Base-by-base conservation (phyloP, 306 rosid genomes). In the Acmispon strigosus region DNA sequence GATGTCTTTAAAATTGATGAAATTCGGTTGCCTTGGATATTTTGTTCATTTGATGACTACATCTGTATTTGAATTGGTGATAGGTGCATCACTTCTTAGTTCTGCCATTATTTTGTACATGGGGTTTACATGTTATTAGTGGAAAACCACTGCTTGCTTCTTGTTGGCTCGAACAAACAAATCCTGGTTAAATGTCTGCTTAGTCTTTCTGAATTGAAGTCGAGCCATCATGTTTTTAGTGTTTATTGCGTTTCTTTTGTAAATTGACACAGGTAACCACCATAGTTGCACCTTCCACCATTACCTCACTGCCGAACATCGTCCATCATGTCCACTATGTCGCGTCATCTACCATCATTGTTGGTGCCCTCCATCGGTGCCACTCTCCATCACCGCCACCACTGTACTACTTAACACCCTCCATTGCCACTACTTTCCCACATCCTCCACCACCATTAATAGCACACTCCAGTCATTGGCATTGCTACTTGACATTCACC, bases 1-100 rank as follows among this genome's bases (percentile, higher is more conserved):
- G 83, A 83, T 84, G 78, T 75, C 66, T 80, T 79, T 56, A 83
- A 82, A 73, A 68, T 87, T 71, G 86, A 77, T 55, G 66, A 73
- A 73, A 73, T 67, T 75, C 18, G 62, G 79, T 83, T 62, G 68
- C 60, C 72, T 70, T 32, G 78, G 83, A 74, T 66, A 70, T 74
- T 75, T 72, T 70, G 43, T 75, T 76, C 34, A 59, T 45, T 76
- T 65, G 48, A 45, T 59, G 82, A 71, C 50, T 57, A 42, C 73
- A 47, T 50, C 22, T 86, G 84, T 83, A 82, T 76, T 60, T 60
- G 78, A 69, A 76, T 69, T 84, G 53, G 22, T 69, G 57, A 53
- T 74, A 20, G 7, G 66, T 70, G 22, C 53, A 57, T 77, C 77
- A 56, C 71, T 67, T 53, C 29, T 70, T 84, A 45, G 62, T 65